Base-by-base conservation (phyloP, 306 rosid genomes). In the Albizia julibrissin region DNA sequence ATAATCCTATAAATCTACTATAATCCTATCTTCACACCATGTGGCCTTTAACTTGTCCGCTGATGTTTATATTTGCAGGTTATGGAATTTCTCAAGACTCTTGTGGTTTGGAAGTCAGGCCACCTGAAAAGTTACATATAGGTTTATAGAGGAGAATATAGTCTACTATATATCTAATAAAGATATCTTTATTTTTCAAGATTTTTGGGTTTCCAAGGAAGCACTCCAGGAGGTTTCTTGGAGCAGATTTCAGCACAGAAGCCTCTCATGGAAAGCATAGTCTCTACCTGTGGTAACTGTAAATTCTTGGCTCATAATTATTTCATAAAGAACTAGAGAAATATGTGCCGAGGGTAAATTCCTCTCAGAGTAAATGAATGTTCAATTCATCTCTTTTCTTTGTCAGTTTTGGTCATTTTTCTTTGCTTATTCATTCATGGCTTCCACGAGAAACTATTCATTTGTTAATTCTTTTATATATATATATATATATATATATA, bases 81-180 rank as follows among this genome's bases (percentile, higher is more conserved):
- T 10, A 90, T 96, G 99, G 90, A 91, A 81, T 96, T 96, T 87
- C 98, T 96, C 67, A 87, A 89, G 86, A 87, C 96, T 56, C 87
- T 96, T 84, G 97, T 88, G 69, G 49, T 80, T 68, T 93, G 94
- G 97, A 90, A 88, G 87, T 91, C 91, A 74, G 86, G 91, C 81
- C 56, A 88, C 68, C 67, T 89, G 78, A 92, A 89, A 84, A 82
- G 86, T 77, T 81, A 62, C 72, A 79, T 76, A 87, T 89, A 81
- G 86, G 85, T 75, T 79, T 70, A 79, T 82, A 79, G 89, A 80
- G 84, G 85, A 86, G 82, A 81, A 77, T 65, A 85, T 82, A 80
- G 78, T 84, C 84, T 72, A 77, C 86, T 86, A 82, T 81, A 77
- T 81, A 81, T 82, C 70, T 33, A 29, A 69, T 27, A 56, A 84